These are phyloP conservation scores for Acaromyces ingoldii DNA, from an alignment of 1,284 basidiomycete species.

Conservation along the genomic window DNA sequence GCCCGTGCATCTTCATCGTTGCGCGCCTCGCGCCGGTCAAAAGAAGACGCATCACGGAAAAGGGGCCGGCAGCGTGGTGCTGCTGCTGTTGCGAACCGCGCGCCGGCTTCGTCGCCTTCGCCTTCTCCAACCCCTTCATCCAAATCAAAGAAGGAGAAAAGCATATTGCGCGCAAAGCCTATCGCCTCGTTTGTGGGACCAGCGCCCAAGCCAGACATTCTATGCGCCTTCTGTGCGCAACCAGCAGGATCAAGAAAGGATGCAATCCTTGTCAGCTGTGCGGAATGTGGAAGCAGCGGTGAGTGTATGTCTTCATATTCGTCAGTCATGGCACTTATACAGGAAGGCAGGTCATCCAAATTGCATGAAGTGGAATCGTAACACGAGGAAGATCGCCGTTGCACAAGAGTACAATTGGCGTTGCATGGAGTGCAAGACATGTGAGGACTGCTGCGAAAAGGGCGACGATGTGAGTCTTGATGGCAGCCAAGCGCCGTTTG, in stretches of 20 bases:
- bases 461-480: constrained; percentile 75
- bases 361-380: constrained; percentile 44
- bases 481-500: too few species aligned
- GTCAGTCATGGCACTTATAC: constrained; percentile 11
- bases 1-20: too few species aligned
- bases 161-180: too few species aligned
- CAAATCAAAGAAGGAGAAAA: too few species aligned
- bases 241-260: constrained; percentile 20
- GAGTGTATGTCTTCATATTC: background rate
- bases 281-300: constrained; percentile 50
- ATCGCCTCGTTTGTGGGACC: constrained; percentile 3
- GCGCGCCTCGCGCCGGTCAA: too few species aligned
- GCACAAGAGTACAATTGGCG: constrained; percentile 74
- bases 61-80: too few species aligned
- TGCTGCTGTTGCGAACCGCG: too few species aligned
- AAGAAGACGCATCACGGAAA: too few species aligned
- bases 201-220: constrained; percentile 5
- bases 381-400: constrained; percentile 55
- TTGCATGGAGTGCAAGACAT: constrained; percentile 88
- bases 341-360: constrained; percentile 41
- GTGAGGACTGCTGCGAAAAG: constrained; percentile 78
- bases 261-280: constrained; percentile 46
- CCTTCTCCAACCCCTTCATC: too few species aligned
- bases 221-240: constrained; percentile 49
- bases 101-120: too few species aligned